Evolutionary conservation across 2,329 filamentous ascomycete genomes (phyloP), one percentile per base, ranked within the genome.

Genomic region (Colletotrichum gigasporum): DNA sequence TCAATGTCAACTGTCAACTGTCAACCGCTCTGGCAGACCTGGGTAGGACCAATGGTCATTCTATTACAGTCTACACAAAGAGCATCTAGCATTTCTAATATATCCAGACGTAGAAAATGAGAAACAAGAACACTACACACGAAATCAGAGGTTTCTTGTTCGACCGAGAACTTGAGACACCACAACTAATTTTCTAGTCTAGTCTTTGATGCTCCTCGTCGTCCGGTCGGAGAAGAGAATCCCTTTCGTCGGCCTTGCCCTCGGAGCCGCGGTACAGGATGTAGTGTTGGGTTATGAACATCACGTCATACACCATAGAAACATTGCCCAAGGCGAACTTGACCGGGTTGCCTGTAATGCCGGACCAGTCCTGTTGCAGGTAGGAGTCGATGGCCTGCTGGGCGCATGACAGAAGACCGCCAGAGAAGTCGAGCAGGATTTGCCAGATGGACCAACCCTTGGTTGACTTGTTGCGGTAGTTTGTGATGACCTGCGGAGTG

Each of bases 241-340:
- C 56, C 37, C 66, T 57, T 47, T 68, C 66, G n/a, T 63, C 64
- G 14, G 56, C 51, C 48, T 68, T 68, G n/a, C 64, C 55, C 5
- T 58, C 64, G 22, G 66, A 66, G 9, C 50, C 59, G 22, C 73
- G 71, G 61, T 97, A 98, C 18, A 97, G 76, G 34, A 94, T 80
- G 71, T 94, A 98, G 78, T 98, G 96, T 79, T 99, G 96, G 4
- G 86, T 72, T 53, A 98, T 90, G 74, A 98, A 98, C 50, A 97
- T 82, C 30, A 91, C 68, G 74, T 98, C 95, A 75, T 97, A 98
- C 2, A 92, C 75, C 71, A 98, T 90, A 62, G 90, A 93, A 45
- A 97, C 87, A 72, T 97, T 95, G 12, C 92, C 91, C 41, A 98
- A 83, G 3, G 90, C 88, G 63, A 98, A 88, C 80, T 98, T 99